These are phyloP conservation scores for Teratosphaeria viscida DNA, from an alignment of 2,329 filamentous ascomycete genomes.

Conservation along the genomic window DNA sequence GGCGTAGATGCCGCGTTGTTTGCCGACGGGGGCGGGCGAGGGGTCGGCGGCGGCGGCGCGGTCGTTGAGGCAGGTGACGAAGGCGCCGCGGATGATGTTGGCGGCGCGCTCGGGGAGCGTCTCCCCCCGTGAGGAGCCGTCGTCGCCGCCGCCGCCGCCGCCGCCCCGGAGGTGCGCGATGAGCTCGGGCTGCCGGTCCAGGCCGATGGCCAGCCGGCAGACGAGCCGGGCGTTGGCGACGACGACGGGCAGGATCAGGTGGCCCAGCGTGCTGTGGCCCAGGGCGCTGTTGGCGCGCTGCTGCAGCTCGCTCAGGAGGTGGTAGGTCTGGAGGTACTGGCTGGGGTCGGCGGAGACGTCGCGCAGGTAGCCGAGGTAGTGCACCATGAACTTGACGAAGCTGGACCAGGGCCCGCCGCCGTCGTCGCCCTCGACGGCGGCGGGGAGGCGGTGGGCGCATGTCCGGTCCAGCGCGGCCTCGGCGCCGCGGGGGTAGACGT, in stretches of 20 bases:
- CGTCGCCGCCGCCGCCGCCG: constrained; percentile 31
- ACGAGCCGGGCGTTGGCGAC: constrained; percentile 72
- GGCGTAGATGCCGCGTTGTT: constrained; percentile 78
- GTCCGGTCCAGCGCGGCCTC: constrained; percentile 50
- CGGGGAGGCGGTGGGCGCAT: constrained; percentile 54
- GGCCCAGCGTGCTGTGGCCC: constrained; percentile 66
- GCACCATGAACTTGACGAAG: constrained; percentile 67
- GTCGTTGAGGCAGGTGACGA: constrained; percentile 81
- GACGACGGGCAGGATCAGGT: constrained; percentile 72
- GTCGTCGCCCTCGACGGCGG: constrained; percentile 53
- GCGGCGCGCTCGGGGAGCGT: constrained; percentile 80
- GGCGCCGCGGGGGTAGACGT: constrained; percentile 40
- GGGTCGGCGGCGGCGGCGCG: constrained; percentile 52
- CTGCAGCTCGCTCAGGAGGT: constrained; percentile 60
- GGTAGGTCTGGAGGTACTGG: constrained; percentile 65
- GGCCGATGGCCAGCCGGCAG: constrained; percentile 69
- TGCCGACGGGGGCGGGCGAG: constrained; percentile 47
- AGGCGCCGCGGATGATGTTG: constrained; percentile 81
- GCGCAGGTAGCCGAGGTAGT: constrained; percentile 71
- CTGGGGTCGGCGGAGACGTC: constrained; percentile 70
- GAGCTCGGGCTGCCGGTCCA: constrained; percentile 71
- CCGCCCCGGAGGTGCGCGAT: constrained; percentile 48
- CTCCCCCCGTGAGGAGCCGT: constrained; percentile 54
- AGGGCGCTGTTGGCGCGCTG: constrained; percentile 80
- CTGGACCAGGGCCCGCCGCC: constrained; percentile 63